Conservation (phyloP, 1,284 basidiomycete genomes). For the Erythrobasidium hasegawianum region DNA sequence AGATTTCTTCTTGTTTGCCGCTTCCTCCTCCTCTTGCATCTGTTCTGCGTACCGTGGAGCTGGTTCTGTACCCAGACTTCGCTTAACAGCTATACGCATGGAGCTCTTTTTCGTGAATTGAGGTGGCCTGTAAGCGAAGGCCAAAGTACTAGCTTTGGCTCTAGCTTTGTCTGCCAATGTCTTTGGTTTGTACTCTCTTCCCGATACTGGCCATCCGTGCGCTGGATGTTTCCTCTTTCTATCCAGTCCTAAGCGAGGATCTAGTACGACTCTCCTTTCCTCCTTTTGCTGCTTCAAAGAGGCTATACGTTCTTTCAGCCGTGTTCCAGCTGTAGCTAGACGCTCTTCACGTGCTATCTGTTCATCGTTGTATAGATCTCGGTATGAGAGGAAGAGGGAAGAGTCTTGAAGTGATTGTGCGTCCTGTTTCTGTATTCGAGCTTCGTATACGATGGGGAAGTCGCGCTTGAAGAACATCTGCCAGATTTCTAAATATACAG, state of each 20-base stretch:
- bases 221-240: slow-evolving; percentile 5
- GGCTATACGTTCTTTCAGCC: slow-evolving; percentile 28
- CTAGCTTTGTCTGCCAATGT: slow-evolving; percentile 23
- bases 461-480: slow-evolving; percentile 34
- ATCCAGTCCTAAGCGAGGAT: slow-evolving; percentile 20
- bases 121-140: slow-evolving; percentile 7
- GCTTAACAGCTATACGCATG: slow-evolving; percentile 7
- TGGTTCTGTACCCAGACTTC: slow-evolving; percentile 2
- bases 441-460: slow-evolving; percentile 33
- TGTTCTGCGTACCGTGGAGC: slow-evolving; percentile 4
- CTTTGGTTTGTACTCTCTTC: slow-evolving; percentile 10
- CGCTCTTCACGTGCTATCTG: slow-evolving; percentile 26
- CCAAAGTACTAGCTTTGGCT: slow-evolving; percentile 11
- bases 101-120: slow-evolving; percentile 12
- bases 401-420: not conserved
- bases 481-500: slow-evolving; percentile 23
- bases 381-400: slow-evolving; percentile 11
- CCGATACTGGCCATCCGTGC: not conserved
- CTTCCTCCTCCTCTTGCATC: not conserved
- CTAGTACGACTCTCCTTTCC: slow-evolving; percentile 19
- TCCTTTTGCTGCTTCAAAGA: slow-evolving; percentile 15
- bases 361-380: slow-evolving; percentile 32
- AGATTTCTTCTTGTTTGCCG: not conserved
- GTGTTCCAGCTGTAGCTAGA: slow-evolving; percentile 29
- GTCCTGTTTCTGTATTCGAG: not conserved